Evolutionary conservation across 2,329 filamentous ascomycete species (phyloP).

Genomic region (Exophiala calicioides): DNA sequence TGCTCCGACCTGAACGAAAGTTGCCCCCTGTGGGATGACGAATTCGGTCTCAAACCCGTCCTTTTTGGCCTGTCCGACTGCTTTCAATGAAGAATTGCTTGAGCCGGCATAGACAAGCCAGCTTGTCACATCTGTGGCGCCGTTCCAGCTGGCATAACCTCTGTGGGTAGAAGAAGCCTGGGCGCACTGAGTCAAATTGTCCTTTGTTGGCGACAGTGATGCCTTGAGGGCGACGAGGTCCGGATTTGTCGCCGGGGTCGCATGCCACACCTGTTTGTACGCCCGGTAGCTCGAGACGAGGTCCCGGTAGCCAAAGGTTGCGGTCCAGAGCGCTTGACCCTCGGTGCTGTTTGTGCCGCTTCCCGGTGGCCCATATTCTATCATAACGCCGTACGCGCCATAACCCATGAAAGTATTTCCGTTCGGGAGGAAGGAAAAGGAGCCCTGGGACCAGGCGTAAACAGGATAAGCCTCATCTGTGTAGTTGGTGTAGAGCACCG

Average conservation of each 20-base stretch:
- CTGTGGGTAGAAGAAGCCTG: too few relatives aligned
- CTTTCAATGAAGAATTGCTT: constrained; percentile 35
- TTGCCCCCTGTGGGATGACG: constrained; percentile 20
- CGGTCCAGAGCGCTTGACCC: too few relatives aligned
- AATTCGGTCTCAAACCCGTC: constrained; percentile 42
- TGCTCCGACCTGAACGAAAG: constrained; percentile 11
- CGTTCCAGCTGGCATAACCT: constrained; percentile 46
- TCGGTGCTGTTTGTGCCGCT: too few relatives aligned
- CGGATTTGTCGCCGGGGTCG: too few relatives aligned
- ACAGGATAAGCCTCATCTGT: constrained; percentile 1
- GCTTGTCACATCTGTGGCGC: constrained; percentile 40
- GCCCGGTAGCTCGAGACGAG: too few relatives aligned
- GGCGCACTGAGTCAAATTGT: too few relatives aligned
- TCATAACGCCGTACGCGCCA: too few relatives aligned
- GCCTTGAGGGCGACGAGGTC: too few relatives aligned
- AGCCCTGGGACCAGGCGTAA: constrained; percentile 37
- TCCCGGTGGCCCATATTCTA: too few relatives aligned
- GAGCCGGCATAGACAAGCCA: constrained; percentile 40
- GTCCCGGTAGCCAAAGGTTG: too few relatives aligned
- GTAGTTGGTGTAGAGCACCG: constrained; percentile 6
- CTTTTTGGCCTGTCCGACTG: constrained; percentile 36
- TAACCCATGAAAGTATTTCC: constrained; percentile 39
- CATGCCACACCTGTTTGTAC: too few relatives aligned
- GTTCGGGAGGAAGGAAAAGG: constrained; percentile 40
- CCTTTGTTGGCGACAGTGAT: too few relatives aligned